These are phyloP conservation scores for Colletotrichum orbiculare DNA, from an alignment of 2,329 filamentous ascomycete species.

Conservation along the genomic window DNA sequence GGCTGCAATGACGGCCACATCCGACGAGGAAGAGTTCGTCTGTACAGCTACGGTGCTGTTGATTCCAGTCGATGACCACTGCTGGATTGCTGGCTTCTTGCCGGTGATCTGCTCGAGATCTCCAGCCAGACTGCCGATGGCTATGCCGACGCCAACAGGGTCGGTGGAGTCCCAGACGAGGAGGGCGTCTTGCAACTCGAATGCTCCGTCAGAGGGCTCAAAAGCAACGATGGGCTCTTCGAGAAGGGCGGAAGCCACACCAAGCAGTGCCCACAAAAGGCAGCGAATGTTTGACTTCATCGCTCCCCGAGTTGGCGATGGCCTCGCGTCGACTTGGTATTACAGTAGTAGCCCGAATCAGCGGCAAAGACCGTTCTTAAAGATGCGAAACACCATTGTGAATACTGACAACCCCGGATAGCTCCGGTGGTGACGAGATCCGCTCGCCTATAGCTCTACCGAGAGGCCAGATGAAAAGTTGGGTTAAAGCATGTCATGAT, in stretches of 20 bases:
- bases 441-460: neutral
- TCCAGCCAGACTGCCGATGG: constrained; percentile 14
- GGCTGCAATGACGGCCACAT: constrained; percentile 21
- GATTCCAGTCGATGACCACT: constrained; percentile 11
- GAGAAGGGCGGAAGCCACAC: neutral
- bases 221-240: constrained; percentile 21
- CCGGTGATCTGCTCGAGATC: constrained; percentile 27
- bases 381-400: too few relatives aligned
- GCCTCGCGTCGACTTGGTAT: too few relatives aligned
- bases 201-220: neutral
- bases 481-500: too few relatives aligned
- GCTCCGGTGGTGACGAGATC: too few relatives aligned
- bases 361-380: too few relatives aligned
- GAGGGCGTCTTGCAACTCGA: constrained; percentile 14
- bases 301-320: neutral
- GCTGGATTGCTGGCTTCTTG: constrained; percentile 14
- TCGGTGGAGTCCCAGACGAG: constrained; percentile 13
- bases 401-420: neutral
- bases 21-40: neutral
- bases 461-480: neutral
- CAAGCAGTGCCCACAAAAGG: neutral
- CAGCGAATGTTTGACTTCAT: neutral
- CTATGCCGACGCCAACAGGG: constrained; percentile 25
- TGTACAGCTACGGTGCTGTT: neutral
- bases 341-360: too few relatives aligned